These are phyloP conservation scores for Solioccasus polychromus DNA, from an alignment of 768 basidiomycete genomes.

Conservation along the genomic window DNA sequence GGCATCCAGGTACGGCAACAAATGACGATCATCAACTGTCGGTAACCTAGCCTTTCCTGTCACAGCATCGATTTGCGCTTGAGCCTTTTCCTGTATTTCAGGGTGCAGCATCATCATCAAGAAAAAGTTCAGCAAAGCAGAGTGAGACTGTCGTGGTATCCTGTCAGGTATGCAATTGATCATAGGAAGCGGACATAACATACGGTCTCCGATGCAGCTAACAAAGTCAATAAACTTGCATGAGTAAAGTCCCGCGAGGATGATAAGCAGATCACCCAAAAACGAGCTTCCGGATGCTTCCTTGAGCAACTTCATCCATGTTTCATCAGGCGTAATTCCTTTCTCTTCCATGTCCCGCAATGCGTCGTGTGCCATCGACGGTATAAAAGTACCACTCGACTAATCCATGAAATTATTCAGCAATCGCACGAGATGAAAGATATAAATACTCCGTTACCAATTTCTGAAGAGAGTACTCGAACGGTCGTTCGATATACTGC, in stretches of 20 bases:
- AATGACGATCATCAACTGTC: slow-evolving; percentile 3
- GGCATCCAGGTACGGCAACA: slow-evolving; percentile 8
- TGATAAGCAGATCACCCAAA: not conserved
- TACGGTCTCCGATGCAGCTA: slow-evolving; percentile 9
- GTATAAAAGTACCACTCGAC: not conserved
- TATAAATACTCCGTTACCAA: not conserved
- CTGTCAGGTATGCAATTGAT: not conserved
- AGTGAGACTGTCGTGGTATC: not conserved
- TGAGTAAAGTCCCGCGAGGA: not conserved
- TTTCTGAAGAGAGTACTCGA: slow-evolving; percentile 2
- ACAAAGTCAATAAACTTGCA: not conserved
- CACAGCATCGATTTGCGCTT: slow-evolving; percentile 7
- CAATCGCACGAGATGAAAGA: not conserved
- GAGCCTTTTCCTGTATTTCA: not conserved
- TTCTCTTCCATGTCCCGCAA: not conserved
- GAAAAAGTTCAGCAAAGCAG: slow-evolving; percentile 9
- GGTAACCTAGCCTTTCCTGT: slow-evolving; percentile 2
- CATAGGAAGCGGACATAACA: not conserved
- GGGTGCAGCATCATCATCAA: slow-evolving; percentile 10
- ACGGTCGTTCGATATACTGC: slow-evolving; percentile 1
- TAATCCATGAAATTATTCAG: not conserved
- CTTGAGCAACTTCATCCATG: not conserved
- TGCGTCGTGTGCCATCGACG: slow-evolving; percentile 6
- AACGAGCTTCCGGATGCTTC: slow-evolving; percentile 2
- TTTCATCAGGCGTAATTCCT: not conserved